Conservation (phyloP, 345 rosid species). For the Salix purpurea region DNA sequence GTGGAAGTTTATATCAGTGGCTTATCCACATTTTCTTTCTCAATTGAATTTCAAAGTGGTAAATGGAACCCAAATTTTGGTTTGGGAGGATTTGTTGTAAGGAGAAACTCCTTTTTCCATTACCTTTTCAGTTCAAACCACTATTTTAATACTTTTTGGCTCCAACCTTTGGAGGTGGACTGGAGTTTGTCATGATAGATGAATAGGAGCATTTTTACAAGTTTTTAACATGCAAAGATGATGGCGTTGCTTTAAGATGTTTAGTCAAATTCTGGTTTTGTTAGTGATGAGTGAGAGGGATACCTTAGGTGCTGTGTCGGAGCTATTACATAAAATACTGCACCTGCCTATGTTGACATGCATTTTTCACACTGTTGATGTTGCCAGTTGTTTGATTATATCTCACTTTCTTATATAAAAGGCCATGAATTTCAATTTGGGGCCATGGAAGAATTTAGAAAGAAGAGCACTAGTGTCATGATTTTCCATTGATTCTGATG, state of each 20-base stretch:
- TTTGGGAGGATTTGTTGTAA: too few species aligned
- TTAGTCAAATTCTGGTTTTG: neutral
- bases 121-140: too few species aligned
- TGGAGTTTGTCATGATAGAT: neutral
- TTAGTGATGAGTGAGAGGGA: neutral
- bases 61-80: too few species aligned
- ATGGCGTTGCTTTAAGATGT: neutral
- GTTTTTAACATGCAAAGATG: neutral
- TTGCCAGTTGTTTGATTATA: neutral
- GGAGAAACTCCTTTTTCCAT: too few species aligned
- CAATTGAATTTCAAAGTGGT: too few species aligned
- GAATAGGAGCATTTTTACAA: neutral
- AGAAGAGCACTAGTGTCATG: neutral
- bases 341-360: too few species aligned
- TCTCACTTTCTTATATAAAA: neutral
- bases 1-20: too few species aligned
- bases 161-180: too few species aligned
- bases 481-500: neutral
- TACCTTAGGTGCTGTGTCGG: too few species aligned
- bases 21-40: too few species aligned
- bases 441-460: neutral
- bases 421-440: neutral
- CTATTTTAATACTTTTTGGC: too few species aligned
- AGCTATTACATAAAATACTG: too few species aligned
- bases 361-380: neutral